Percentiles rank a stretch among this genome's conserved stretches.
These are phyloP conservation scores for Beauveria australis DNA, from an alignment of 2,329 filamentous ascomycete genomes.

Conservation along the genomic window DNA sequence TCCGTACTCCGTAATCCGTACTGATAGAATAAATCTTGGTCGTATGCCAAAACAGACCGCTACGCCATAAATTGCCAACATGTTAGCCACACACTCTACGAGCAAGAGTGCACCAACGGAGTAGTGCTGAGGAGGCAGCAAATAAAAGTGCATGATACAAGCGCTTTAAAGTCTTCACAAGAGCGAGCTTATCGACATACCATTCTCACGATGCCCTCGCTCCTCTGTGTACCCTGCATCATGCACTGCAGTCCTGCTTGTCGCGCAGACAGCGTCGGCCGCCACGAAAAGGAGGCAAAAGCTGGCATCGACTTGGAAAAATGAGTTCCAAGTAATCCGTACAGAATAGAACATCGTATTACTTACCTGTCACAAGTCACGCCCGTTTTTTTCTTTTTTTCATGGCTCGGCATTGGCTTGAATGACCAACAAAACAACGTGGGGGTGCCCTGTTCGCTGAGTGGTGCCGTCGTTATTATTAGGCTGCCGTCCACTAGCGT, in stretches of 20 bases:
- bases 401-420: background rate
- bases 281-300: background rate
- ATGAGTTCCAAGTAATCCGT: background rate
- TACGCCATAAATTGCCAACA: too few species aligned
- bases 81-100: too few species aligned
- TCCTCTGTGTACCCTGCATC: background rate
- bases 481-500: background rate
- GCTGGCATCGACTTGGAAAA: too few species aligned
- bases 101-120: too few species aligned
- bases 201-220: background rate
- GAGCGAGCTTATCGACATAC: background rate
- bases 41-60: too few species aligned
- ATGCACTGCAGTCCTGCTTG: background rate
- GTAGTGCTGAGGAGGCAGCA: too few species aligned
- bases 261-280: background rate
- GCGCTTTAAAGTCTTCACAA: too few species aligned
- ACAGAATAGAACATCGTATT: background rate
- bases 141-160: too few species aligned
- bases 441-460: background rate
- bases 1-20: too few species aligned
- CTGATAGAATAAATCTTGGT: too few species aligned
- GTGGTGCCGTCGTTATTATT: background rate
- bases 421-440: background rate
- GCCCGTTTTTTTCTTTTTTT: background rate
- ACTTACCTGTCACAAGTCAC: background rate